Conservation (phyloP, 2,329 filamentous ascomycete genomes). For the Cytospora mali region DNA sequence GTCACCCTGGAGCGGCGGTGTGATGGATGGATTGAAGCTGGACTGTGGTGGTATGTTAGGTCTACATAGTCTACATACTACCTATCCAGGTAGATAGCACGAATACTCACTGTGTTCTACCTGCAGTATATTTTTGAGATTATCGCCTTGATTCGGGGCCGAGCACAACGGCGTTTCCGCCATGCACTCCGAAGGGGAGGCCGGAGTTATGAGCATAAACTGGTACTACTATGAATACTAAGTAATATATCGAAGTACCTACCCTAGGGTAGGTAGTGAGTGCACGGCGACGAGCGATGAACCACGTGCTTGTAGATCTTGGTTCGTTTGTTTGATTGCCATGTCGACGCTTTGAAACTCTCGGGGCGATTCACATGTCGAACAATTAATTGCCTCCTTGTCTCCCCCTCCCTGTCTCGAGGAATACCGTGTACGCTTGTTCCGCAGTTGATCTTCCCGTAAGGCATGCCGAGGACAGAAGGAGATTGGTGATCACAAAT, state of each 20-base stretch:
- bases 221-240: no score
- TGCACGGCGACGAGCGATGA: not conserved
- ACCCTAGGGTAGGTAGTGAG: not conserved
- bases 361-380: no score
- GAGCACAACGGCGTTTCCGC: not conserved
- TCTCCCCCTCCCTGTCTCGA: no score
- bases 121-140: not conserved
- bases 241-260: no score
- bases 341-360: not conserved
- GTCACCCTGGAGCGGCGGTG: constrained; percentile 3
- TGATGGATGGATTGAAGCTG: not conserved
- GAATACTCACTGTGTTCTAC: no score
- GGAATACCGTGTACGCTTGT: no score
- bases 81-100: no score
- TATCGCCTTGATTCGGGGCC: not conserved
- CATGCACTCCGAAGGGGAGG: not conserved
- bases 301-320: constrained; percentile 22
- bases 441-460: not conserved
- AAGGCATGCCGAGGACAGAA: not conserved
- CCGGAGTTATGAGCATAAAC: not conserved
- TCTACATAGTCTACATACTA: no score
- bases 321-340: constrained; percentile 1
- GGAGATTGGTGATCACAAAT: not conserved
- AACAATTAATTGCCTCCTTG: no score
- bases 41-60: no score